These are phyloP conservation scores for Dictyostelium purpureum DNA, from an alignment of 78 protist species.

Conservation along the genomic window DNA sequence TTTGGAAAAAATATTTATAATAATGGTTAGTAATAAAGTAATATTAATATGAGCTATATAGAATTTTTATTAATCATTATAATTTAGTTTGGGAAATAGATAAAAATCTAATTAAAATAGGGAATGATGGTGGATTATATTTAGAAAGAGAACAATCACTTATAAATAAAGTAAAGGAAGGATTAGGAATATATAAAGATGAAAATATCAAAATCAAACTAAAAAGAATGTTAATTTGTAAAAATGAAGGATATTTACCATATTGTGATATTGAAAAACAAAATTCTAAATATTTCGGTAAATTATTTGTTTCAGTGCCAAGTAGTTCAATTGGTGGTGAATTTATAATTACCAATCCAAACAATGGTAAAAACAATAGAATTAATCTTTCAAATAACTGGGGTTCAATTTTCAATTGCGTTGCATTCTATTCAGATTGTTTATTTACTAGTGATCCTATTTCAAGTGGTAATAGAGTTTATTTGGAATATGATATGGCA, in stretches of 20 bases:
- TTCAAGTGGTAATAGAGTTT: not conserved
- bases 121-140: not conserved
- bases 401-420: not conserved
- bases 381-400: not conserved
- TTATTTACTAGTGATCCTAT: not conserved
- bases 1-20: not conserved
- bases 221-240: not conserved
- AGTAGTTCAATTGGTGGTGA: not conserved
- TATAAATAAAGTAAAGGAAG: not conserved
- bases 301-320: not conserved
- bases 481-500: not conserved
- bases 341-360: not conserved
- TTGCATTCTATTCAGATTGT: not conserved
- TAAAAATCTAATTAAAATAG: not conserved
- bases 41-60: not conserved
- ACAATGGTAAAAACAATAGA: not conserved
- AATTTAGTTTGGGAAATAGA: not conserved
- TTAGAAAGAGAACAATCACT: not conserved
- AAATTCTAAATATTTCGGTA: not conserved
- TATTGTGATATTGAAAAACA: not conserved
- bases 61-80: not conserved
- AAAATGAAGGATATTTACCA: not conserved
- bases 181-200: conserved; percentile 4
- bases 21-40: not conserved
- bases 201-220: not conserved